Percentiles rank a stretch among this genome's conserved stretches.
Evolutionary conservation across 257 asterid genomes (phyloP).

Genomic region (Cordia subcordata): DNA sequence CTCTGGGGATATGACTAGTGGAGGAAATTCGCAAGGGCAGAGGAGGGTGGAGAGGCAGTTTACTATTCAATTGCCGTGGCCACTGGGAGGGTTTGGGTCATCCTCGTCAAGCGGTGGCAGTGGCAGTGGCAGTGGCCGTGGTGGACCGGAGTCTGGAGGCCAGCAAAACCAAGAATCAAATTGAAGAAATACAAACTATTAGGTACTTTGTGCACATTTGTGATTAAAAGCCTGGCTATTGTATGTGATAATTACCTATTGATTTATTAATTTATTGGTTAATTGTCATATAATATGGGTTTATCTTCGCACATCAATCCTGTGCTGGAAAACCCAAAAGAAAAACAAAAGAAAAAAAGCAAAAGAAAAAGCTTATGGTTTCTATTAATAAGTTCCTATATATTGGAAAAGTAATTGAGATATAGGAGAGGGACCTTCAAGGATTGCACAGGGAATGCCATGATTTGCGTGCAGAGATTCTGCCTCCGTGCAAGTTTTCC

Average conservation of each 20-base stretch:
- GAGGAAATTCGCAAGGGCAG: conserved; percentile 22
- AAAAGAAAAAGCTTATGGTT: too few species aligned
- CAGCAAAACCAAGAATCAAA: conserved; percentile 25
- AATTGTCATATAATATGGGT: background rate
- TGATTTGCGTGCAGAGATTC: too few species aligned
- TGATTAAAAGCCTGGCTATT: too few species aligned
- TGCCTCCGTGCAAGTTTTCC: too few species aligned
- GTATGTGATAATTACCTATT: too few species aligned
- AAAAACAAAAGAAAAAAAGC: too few species aligned
- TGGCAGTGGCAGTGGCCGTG: conserved; percentile 22
- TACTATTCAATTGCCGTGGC: conserved; percentile 45
- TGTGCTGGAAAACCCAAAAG: too few species aligned
- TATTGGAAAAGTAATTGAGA: too few species aligned
- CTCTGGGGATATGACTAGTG: conserved; percentile 9
- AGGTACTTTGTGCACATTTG: background rate
- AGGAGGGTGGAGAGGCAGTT: conserved; percentile 31
- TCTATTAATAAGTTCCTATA: too few species aligned
- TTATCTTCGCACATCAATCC: background rate
- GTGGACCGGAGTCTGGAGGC: conserved; percentile 26
- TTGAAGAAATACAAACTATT: conserved; percentile 10
- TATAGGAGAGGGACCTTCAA: too few species aligned
- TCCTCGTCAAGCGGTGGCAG: conserved; percentile 3
- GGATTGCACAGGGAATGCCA: too few species aligned
- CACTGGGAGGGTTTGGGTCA: conserved; percentile 37
- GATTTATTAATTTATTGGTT: too few species aligned